Conservation (phyloP, 257 asterid species). For the Lycium ferocissimum region DNA sequence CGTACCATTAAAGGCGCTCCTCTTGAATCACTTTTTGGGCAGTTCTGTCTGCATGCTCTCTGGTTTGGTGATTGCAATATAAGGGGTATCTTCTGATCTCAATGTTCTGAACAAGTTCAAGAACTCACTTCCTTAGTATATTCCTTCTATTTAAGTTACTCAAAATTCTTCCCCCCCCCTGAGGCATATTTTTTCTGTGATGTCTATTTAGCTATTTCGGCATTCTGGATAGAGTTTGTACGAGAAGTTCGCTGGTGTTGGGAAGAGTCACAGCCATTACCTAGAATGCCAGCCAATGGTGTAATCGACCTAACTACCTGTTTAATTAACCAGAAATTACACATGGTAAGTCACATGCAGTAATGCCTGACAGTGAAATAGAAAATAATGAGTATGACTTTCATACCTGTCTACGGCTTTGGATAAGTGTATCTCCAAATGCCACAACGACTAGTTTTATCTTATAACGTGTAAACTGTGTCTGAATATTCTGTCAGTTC, state of each 20-base stretch:
- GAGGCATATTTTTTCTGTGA: constrained; percentile 25
- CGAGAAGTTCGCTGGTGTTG: constrained; percentile 96
- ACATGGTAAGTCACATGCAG: constrained; percentile 64
- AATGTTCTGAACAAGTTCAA: not conserved
- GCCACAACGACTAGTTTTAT: not conserved
- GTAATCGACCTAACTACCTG: constrained; percentile 80
- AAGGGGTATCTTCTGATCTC: constrained; percentile 60
- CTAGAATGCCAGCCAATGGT: constrained; percentile 73
- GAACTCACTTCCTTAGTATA: constrained; percentile 18
- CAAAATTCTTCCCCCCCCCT: constrained; percentile 20
- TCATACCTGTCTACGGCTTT: not conserved
- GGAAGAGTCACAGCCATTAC: constrained; percentile 92
- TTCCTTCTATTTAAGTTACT: not conserved
- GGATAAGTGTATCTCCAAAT: not conserved
- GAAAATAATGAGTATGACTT: constrained; percentile 11
- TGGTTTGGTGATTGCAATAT: constrained; percentile 96
- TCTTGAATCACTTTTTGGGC: constrained; percentile 82
- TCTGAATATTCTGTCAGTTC: not conserved
- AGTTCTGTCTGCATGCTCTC: constrained; percentile 89
- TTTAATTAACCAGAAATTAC: constrained; percentile 85
- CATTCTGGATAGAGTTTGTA: constrained; percentile 94
- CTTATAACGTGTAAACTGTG: constrained; percentile 10
- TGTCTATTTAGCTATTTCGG: constrained; percentile 71
- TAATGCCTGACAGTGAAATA: not conserved
- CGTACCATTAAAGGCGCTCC: constrained; percentile 89